phyloP scores from a whole-genome alignment of 495 filamentous ascomycete genomes.

The Patellaria atrata region DNA sequence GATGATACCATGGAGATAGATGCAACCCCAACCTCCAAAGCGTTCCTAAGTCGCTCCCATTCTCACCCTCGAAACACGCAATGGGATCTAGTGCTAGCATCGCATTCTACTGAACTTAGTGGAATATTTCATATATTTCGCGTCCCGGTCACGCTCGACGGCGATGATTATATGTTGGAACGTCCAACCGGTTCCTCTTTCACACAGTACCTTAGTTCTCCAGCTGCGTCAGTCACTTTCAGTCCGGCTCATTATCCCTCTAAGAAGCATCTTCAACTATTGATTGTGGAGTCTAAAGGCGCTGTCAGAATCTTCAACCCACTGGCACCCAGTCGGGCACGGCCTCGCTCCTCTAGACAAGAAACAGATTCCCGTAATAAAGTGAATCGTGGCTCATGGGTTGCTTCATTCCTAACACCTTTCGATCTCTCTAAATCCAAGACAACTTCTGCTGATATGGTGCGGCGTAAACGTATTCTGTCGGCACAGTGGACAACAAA shows the following conservation, averaged over 20 bases:
- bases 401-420: constrained; percentile 17
- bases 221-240: constrained; percentile 54
- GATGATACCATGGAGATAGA: constrained; percentile 12
- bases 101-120: constrained; percentile 51
- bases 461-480: constrained; percentile 56
- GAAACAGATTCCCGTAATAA: constrained; percentile 3
- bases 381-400: constrained; percentile 23
- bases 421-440: constrained; percentile 6
- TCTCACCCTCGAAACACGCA: constrained; percentile 10
- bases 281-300: constrained; percentile 52
- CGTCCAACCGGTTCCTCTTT: constrained; percentile 3
- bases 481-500: constrained; percentile 72
- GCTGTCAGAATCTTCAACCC: constrained; percentile 52
- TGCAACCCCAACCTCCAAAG: background rate
- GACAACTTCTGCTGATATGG: constrained; percentile 4
- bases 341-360: constrained; percentile 2
- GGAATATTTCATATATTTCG: constrained; percentile 45
- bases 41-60: constrained; percentile 8
- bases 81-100: constrained; percentile 45
- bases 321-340: constrained; percentile 5
- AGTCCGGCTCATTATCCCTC: constrained; percentile 50
- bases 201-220: constrained; percentile 38
- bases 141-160: constrained; percentile 28
- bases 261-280: constrained; percentile 42
- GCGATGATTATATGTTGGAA: background rate